Base-by-base conservation (phyloP, 2,329 filamentous ascomycete genomes). In the Fusarium sp. region DNA sequence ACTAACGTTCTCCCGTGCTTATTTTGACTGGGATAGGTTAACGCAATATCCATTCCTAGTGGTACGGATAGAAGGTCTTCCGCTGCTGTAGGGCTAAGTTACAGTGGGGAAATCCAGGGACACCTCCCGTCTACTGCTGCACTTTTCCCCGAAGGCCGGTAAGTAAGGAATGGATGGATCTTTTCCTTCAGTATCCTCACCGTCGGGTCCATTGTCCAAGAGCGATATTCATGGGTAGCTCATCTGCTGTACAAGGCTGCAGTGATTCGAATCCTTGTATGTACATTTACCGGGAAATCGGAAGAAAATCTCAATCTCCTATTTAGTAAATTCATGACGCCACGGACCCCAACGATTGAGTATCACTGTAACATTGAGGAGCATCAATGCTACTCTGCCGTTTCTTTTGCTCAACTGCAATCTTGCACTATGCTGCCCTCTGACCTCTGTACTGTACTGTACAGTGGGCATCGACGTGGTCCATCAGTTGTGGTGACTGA, bases 311-410 rank as follows among this genome's bases (percentile, higher is more conserved):
- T 48, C 43, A 31, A 58, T 43, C 13, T 52, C 43, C 26, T 44
- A 39, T 34, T 39, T 23, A 11, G 34, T 37, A n/a, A n/a, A 28
- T 26, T 25, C 45, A 68, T 65, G 65, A 60, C 59, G 65, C 31
- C 59, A 69, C 54, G 45, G 30, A 44, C 50, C 53, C 48, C 50
- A 52, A 46, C 19, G 23, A 26, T 23, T 43, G 14, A 51, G 16
- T 41, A 41, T 42, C 19, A 42, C 16, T 26, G 34, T 5, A 41
- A 25, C 49, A 26, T 26, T 28, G 13, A 25, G 39, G 7, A 42
- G 14, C 39, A 14, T n/a, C 23, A 11, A 28, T 51, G 23, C 10
- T 51, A 51, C 34, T 51, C 34, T 42, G n/a, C 26, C 23, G 23
- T 51, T 39, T 26, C 31, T 51, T 51, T 25, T 51, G 31, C 11